A percentile compares a stretch with the other conserved stretches of the same genome.
These are phyloP conservation scores for Primulina tabacum DNA, from an alignment of 257 asterid species.

Conservation along the genomic window DNA sequence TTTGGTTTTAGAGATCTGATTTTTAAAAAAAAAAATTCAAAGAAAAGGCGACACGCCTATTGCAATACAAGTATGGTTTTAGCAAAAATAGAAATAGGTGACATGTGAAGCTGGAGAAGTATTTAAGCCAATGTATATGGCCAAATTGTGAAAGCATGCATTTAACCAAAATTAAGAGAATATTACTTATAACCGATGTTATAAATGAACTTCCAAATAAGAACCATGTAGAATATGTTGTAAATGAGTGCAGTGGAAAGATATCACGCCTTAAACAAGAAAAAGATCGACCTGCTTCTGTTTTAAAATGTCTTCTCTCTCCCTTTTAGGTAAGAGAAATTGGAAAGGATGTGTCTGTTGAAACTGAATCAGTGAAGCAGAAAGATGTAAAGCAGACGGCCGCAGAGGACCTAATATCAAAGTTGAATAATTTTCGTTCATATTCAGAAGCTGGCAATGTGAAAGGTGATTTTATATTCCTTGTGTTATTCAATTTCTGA, in stretches of 20 bases:
- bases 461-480: constrained; percentile 48
- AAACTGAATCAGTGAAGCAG: constrained; percentile 44
- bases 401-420: constrained; percentile 72
- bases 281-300: neutral
- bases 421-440: constrained; percentile 73
- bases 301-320: neutral
- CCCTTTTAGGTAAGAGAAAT: constrained; percentile 71
- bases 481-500: neutral
- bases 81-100: neutral
- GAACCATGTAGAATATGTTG: neutral
- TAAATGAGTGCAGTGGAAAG: neutral
- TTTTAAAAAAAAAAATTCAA: neutral
- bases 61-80: neutral
- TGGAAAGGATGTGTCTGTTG: constrained; percentile 45
- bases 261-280: neutral
- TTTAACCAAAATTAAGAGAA: neutral
- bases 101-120: too few relatives aligned
- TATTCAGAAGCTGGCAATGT: constrained; percentile 69
- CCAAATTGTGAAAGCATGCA: neutral
- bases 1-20: neutral
- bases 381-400: constrained; percentile 73
- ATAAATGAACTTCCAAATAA: too few relatives aligned
- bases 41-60: neutral
- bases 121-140: neutral
- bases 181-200: neutral